Evolutionary conservation across 108 stramenopile species (phyloP).

Genomic region (Fistulifera pelliculosa): DNA sequence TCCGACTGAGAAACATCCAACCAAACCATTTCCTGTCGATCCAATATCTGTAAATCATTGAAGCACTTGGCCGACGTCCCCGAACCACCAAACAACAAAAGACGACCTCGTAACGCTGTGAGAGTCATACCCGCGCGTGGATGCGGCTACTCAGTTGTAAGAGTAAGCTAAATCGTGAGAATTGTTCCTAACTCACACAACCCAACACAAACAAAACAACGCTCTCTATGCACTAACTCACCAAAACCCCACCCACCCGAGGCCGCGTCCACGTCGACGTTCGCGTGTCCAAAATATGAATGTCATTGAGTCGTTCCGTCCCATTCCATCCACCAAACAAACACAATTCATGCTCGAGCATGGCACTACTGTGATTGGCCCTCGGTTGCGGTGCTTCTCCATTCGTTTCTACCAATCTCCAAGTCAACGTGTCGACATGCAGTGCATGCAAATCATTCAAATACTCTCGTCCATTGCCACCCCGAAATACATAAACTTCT

Average conservation of each 20-base stretch:
- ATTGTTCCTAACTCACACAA: no score
- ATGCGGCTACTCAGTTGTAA: constrained; percentile 34
- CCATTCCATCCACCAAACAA: constrained; percentile 96
- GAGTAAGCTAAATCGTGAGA: no score
- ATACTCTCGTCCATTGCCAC: constrained; percentile 87
- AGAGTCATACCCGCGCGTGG: constrained; percentile 92
- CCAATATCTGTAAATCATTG: constrained; percentile 88
- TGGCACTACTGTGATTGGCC: constrained; percentile 86
- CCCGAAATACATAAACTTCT: constrained; percentile 86
- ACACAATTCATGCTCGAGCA: constrained; percentile 77
- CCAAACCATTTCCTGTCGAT: constrained; percentile 82
- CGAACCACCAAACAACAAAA: constrained; percentile 88
- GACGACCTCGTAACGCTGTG: constrained; percentile 71
- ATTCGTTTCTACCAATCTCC: constrained; percentile 65
- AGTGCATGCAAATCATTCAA: constrained; percentile 85
- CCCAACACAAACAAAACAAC: no score
- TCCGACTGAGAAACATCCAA: constrained; percentile 70
- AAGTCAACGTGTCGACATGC: constrained; percentile 58
- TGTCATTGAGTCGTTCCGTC: constrained; percentile 75
- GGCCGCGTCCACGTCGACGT: constrained; percentile 79
- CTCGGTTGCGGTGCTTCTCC: constrained; percentile 73
- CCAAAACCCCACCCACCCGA: constrained; percentile 45
- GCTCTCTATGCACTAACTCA: no score
- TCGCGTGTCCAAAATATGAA: constrained; percentile 78
- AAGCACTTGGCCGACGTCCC: constrained; percentile 83